Base-by-base conservation (phyloP, 345 rosid species). In the Sisymbrium irio region DNA sequence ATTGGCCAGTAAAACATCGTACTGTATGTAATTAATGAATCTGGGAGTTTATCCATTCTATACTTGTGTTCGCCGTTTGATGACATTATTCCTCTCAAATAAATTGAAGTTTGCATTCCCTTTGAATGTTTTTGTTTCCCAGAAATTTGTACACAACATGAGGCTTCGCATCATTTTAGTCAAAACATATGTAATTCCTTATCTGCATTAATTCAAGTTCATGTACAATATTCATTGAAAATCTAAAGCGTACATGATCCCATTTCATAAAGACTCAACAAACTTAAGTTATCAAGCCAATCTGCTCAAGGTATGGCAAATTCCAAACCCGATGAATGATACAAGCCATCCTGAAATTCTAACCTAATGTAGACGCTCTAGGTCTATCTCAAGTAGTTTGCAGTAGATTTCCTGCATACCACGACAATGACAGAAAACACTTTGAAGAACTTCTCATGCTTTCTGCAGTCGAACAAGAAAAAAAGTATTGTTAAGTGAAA, bases 381-480 rank as follows among this genome's bases (percentile, higher is more conserved):
- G 36, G 46, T 49, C 62, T 49, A 57, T 53, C 55, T 32, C 25
- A 72, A 41, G 25, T 42, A 46, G 78, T 47, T 57, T n/a, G 40
- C 63, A 14, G 62, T 19, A 61, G 33, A 28, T 11, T 36, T 57
- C 35, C 45, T 33, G 27, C 37, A 0, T 13, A 50, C 55, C 47
- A 35, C 8, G 9, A 17, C 15, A 36, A 25, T 15, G 50, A 59
- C 13, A 17, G 12, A 45, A n/a, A n/a, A 46, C 18, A 45, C 58
- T 20, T 4, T 13, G 27, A 19, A 51, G 5, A 72, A 53, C 45
- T 62, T 51, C 2, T 82, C 83, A 85, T 9, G 79, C 72, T 82
- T 87, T 90, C 94, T 88, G 92, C 84, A 57, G 55, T 49, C 15
- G 56, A 46, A 39, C 1, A 57, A 27, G 28, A 27, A 50, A 72